A percentile compares a stretch with the other conserved stretches of the same genome.
phyloP scores from a whole-genome alignment of 768 basidiomycete species.

The Lyophyllum decastes region DNA sequence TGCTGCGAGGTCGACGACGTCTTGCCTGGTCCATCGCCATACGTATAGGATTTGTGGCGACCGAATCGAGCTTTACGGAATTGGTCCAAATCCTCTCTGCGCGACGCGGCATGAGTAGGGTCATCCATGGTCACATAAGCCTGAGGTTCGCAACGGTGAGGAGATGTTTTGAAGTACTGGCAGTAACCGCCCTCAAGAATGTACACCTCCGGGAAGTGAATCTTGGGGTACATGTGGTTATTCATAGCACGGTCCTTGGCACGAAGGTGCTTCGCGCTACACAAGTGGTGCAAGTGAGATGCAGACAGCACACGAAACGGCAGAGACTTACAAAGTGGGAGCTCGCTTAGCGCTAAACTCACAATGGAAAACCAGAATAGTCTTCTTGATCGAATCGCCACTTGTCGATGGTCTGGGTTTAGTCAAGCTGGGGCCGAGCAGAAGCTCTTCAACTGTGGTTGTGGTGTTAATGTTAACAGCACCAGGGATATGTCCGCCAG shows the following conservation, averaged over 20 bases:
- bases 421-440: conserved; percentile 58
- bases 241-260: conserved; percentile 89
- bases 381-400: conserved; percentile 74
- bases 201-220: conserved; percentile 96
- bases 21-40: conserved; percentile 70
- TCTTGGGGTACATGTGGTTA: conserved; percentile 85
- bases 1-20: conserved; percentile 36
- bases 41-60: conserved; percentile 89
- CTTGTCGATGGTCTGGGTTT: conserved; percentile 73
- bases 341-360: conserved; percentile 96
- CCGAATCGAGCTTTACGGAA: conserved; percentile 89
- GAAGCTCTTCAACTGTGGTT: conserved; percentile 73
- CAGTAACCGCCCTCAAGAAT: conserved; percentile 96
- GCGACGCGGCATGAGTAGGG: conserved; percentile 76
- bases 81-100: conserved; percentile 86
- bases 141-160: conserved; percentile 72
- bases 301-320: neutral
- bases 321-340: conserved; percentile 83
- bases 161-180: conserved; percentile 73
- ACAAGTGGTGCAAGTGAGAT: neutral
- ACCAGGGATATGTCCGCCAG: conserved; percentile 89
- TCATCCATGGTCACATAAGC: conserved; percentile 96
- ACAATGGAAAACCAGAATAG: conserved; percentile 93
- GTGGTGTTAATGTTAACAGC: conserved; percentile 92
- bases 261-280: conserved; percentile 90